Evolutionary conservation across 2,329 filamentous ascomycete genomes (phyloP), one percentile per base, ranked within the genome.

Genomic region (Dactylellina parvicollis): DNA sequence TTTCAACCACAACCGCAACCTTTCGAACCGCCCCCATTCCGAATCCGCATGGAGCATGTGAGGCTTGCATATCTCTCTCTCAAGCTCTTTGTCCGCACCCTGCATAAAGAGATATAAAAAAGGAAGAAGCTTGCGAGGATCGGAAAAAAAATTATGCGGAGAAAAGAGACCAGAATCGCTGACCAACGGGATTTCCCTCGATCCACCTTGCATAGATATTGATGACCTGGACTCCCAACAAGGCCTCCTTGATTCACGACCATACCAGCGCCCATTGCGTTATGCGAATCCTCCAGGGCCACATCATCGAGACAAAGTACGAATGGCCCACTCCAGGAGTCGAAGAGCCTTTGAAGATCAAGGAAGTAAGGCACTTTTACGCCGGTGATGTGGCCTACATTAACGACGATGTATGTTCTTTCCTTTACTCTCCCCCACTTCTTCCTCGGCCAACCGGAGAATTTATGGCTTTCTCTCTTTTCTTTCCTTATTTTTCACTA

Each of bases 341-440:
- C 34, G 79, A 83, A 62, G 75, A 82, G 0, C 85, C 86, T 1
- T 81, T 85, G 46, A 78, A 82, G 40, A 78, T 85, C 44, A 84
- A 82, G 60, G 83, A 83, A 62, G 81, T 85, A 72, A 87, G 84
- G 3, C 81, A 81, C 7, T 88, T 86, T 76, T 76, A 79, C 20
- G 80, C 83, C 74, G 84, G 88, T 64, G 81, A 88, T 76, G 87
- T 89, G 28, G 86, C 87, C 0, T 89, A 90, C 79, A 89, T 90
- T 82, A 87, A 85, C 4, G 88, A 89, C 76, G 81, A 84, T 77
- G 82, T 83, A 72, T 65, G 80, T 59, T n/a, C 4, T 24, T 24
- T 18, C 7, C 20, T 36, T 7, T 46, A 46, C 18, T 42, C 4
- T 76, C 24, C 36, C 18, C n/a, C n/a, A 10, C 16, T 26, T 44